A percentile compares a stretch with the other conserved stretches of the same genome.
Conservation (phyloP, 176 grass and related monocot genomes). For the Triticum turgidum region DNA sequence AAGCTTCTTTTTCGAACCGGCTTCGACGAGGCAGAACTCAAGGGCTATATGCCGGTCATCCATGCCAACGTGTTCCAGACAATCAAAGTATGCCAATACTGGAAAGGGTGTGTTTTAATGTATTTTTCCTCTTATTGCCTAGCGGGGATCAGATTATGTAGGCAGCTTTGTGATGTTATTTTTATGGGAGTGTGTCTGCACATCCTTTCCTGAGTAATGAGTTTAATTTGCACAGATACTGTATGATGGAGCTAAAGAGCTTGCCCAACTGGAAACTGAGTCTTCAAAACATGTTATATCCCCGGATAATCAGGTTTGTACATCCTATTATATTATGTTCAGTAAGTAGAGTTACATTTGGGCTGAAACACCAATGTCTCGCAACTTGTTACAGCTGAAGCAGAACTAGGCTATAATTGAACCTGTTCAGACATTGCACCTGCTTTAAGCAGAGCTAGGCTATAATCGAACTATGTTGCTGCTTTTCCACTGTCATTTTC, state of each 20-base stretch:
- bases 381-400: neutral
- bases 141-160: slow-evolving; percentile 15
- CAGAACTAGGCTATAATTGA: too few species aligned
- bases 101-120: slow-evolving; percentile 76
- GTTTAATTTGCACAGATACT: slow-evolving; percentile 65
- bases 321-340: neutral
- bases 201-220: slow-evolving; percentile 3
- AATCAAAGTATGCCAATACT: slow-evolving; percentile 88
- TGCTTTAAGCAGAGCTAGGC: too few species aligned
- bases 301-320: slow-evolving; percentile 72
- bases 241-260: slow-evolving; percentile 90
- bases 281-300: slow-evolving; percentile 72
- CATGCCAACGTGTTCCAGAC: slow-evolving; percentile 99
- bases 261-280: slow-evolving; percentile 66
- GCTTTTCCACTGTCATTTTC: neutral
- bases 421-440: slow-evolving; percentile 4
- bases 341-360: neutral
- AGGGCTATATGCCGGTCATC: slow-evolving; percentile 87
- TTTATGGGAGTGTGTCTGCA: slow-evolving; percentile 15
- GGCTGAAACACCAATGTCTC: neutral
- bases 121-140: slow-evolving; percentile 23
- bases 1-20: slow-evolving; percentile 95
- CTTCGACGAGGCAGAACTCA: slow-evolving; percentile 81
- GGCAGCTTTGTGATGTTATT: too few species aligned
- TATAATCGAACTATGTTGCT: neutral